These are phyloP conservation scores for Fraxinus dipetala DNA, from an alignment of 305 asterid species.

Conservation along the genomic window DNA sequence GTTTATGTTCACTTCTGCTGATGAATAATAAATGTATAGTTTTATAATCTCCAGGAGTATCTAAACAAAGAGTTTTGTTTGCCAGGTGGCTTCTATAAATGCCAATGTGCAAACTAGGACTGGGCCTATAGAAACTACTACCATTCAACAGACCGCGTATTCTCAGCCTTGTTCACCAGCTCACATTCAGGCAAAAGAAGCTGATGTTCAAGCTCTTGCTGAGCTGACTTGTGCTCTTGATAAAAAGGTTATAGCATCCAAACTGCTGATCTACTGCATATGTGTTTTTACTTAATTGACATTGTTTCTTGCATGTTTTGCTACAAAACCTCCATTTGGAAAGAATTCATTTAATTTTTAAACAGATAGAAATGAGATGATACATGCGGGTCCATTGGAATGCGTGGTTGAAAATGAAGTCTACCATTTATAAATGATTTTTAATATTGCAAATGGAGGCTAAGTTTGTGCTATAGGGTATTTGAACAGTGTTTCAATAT, in stretches of 20 bases:
- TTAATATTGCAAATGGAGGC: background rate
- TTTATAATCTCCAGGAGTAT: background rate
- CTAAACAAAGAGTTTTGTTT: constrained; percentile 27
- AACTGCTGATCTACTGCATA: constrained; percentile 10
- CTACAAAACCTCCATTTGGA: background rate
- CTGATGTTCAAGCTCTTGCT: constrained; percentile 85
- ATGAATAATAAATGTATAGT: background rate
- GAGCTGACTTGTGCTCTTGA: constrained; percentile 82
- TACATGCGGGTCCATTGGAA: background rate
- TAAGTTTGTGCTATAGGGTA: background rate
- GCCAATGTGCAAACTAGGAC: constrained; percentile 37
- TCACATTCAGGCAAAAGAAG: constrained; percentile 81
- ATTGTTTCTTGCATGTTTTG: background rate
- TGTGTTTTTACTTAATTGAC: constrained; percentile 1
- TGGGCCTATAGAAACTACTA: constrained; percentile 39
- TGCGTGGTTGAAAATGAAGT: background rate
- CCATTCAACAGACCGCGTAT: constrained; percentile 40
- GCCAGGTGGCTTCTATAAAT: constrained; percentile 52
- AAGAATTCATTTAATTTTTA: background rate
- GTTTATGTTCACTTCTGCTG: background rate
- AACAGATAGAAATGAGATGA: background rate
- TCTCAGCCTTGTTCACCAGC: constrained; percentile 42
- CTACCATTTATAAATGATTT: background rate
- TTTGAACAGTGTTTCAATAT: background rate
- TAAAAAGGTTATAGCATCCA: constrained; percentile 59